Conservation (phyloP, 164 flowering plant species). For the Liriodendron chinense region DNA sequence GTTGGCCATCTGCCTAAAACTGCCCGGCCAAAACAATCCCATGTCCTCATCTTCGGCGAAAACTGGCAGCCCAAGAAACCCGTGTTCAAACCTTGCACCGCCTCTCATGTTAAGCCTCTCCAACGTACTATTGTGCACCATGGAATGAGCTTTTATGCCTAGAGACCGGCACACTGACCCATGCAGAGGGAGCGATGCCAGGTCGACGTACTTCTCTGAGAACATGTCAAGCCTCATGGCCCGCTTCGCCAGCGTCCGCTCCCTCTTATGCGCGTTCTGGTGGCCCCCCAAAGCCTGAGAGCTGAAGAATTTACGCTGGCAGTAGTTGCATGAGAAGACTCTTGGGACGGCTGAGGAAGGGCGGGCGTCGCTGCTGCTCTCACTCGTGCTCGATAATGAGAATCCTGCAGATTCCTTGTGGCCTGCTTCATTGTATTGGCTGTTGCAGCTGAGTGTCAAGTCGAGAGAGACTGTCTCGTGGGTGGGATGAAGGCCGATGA, state of each 20-base stretch:
- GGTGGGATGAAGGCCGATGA: slow-evolving; percentile 16
- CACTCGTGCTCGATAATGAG: slow-evolving; percentile 32
- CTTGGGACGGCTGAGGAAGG: slow-evolving; percentile 34
- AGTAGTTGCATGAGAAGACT: slow-evolving; percentile 83
- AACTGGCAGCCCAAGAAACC: slow-evolving; percentile 41
- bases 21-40: slow-evolving; percentile 71
- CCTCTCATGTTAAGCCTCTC: slow-evolving; percentile 30
- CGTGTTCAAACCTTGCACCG: slow-evolving; percentile 58
- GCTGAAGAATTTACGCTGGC: slow-evolving; percentile 75
- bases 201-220: slow-evolving; percentile 53
- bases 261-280: slow-evolving; percentile 84
- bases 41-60: slow-evolving; percentile 54
- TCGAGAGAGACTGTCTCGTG: slow-evolving; percentile 47
- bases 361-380: slow-evolving; percentile 30
- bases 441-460: slow-evolving; percentile 42
- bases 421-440: slow-evolving; percentile 16
- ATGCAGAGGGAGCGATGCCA: slow-evolving; percentile 75
- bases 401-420: slow-evolving; percentile 29
- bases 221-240: slow-evolving; percentile 74
- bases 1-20: slow-evolving; percentile 49
- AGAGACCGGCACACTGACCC: slow-evolving; percentile 56
- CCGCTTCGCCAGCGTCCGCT: slow-evolving; percentile 68
- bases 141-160: slow-evolving; percentile 72
- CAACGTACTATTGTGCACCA: slow-evolving; percentile 34
- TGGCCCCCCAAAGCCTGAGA: slow-evolving; percentile 88